phyloP scores from a whole-genome alignment of 1,284 basidiomycete genomes.

The Fomitiporia mediterranea region DNA sequence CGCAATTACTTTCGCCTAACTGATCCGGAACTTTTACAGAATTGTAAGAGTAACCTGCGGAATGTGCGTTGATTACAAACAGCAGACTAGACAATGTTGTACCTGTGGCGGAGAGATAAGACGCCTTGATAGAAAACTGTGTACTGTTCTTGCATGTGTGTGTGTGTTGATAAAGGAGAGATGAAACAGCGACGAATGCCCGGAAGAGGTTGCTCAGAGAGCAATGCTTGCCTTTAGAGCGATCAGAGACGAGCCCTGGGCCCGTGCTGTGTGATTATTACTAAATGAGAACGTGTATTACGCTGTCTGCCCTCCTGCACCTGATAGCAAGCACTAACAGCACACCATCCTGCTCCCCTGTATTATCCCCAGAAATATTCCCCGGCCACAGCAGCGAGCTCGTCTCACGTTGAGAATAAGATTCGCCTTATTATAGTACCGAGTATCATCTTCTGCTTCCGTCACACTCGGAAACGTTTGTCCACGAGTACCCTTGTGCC shows the following conservation, averaged over 20 bases:
- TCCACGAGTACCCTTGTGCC: too few species aligned
- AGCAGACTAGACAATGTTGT: background rate
- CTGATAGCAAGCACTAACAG: background rate
- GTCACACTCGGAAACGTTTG: background rate
- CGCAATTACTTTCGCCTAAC: background rate
- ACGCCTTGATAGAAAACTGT: background rate
- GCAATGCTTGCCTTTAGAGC: background rate
- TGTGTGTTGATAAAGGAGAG: too few species aligned
- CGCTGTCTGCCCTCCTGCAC: background rate
- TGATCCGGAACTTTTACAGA: background rate
- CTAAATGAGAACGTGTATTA: slow-evolving; percentile 4
- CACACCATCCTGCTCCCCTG: background rate
- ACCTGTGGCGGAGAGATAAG: background rate
- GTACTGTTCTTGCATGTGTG: too few species aligned
- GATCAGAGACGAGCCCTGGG: background rate
- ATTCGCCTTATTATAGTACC: background rate
- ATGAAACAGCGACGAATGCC: background rate
- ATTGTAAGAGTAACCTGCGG: slow-evolving; percentile 6
- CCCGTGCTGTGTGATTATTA: slow-evolving; percentile 5
- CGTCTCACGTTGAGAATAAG: background rate
- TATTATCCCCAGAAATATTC: background rate
- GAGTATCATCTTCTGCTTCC: background rate
- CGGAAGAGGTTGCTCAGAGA: background rate
- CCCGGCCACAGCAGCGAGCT: background rate
- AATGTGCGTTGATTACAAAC: background rate